Evolutionary conservation across 176 grass and related monocot genomes (phyloP).

Genomic region (Cenchrus purpureus): DNA sequence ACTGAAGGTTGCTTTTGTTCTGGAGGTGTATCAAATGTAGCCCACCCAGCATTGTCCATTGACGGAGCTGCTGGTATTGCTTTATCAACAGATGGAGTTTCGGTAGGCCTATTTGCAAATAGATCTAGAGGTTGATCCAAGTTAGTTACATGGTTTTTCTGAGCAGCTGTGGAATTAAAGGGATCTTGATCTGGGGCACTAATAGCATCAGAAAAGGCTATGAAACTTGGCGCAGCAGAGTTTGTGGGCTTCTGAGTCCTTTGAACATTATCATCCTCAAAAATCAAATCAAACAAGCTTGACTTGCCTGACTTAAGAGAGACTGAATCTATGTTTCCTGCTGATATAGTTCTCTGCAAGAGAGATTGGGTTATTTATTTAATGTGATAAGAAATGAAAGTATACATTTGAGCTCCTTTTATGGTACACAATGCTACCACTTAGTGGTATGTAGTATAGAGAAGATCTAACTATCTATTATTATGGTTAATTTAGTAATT

Average conservation of each 20-base stretch:
- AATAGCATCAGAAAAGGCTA: slow-evolving; percentile 46
- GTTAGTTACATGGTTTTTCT: slow-evolving; percentile 42
- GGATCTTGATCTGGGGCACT: slow-evolving; percentile 40
- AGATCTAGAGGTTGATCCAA: slow-evolving; percentile 58
- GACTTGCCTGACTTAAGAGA: slow-evolving; percentile 56
- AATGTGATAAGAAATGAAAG: background rate
- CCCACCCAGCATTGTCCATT: slow-evolving; percentile 71
- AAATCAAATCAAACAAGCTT: slow-evolving; percentile 58
- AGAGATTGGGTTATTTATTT: slow-evolving; percentile 34
- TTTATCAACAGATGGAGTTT: slow-evolving; percentile 44
- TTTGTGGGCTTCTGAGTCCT: slow-evolving; percentile 32
- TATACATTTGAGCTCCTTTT: background rate
- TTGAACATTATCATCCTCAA: slow-evolving; percentile 39
- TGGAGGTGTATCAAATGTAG: slow-evolving; percentile 81
- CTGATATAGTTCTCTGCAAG: slow-evolving; percentile 60
- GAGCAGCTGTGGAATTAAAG: slow-evolving; percentile 35
- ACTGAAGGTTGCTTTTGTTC: slow-evolving; percentile 37
- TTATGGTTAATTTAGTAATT: too few species aligned
- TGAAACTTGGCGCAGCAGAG: slow-evolving; percentile 29
- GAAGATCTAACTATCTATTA: too few species aligned
- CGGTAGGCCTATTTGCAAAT: slow-evolving; percentile 50
- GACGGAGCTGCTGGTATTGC: slow-evolving; percentile 23
- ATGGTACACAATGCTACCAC: too few species aligned
- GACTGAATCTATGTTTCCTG: slow-evolving; percentile 55
- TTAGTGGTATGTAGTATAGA: too few species aligned